These are phyloP conservation scores for Globisporangium okanoganense DNA, from an alignment of 352 stramenopile species.

Conservation along the genomic window DNA sequence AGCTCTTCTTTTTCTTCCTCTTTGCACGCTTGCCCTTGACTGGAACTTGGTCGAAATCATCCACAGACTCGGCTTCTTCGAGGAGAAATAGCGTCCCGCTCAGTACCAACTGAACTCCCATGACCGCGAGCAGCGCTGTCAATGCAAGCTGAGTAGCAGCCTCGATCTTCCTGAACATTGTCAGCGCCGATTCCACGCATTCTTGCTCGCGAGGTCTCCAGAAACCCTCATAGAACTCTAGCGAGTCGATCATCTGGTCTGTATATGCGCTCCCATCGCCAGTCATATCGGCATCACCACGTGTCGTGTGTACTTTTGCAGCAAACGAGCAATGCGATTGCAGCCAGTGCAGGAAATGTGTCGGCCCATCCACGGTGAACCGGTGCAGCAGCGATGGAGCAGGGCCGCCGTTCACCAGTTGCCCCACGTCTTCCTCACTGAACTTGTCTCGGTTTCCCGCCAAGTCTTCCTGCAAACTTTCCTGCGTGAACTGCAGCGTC, in stretches of 20 bases:
- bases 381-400: constrained; percentile 41
- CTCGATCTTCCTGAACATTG: constrained; percentile 3
- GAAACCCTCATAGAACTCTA: constrained; percentile 34
- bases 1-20: not conserved
- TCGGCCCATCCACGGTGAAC: constrained; percentile 44
- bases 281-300: not conserved
- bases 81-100: constrained; percentile 6
- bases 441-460: constrained; percentile 9
- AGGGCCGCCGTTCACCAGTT: constrained; percentile 37
- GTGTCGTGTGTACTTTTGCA: not conserved
- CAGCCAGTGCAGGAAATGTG: constrained; percentile 42
- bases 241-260: constrained; percentile 15
- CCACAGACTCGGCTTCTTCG: constrained; percentile 1
- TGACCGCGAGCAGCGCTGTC: constrained; percentile 3
- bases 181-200: constrained; percentile 11
- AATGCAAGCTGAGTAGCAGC: not conserved
- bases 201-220: constrained; percentile 6
- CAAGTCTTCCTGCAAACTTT: constrained; percentile 17
- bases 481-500: constrained; percentile 29
- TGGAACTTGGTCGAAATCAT: not conserved
- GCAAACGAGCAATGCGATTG: constrained; percentile 18
- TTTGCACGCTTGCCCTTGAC: not conserved
- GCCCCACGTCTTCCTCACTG: constrained; percentile 16
- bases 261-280: not conserved
- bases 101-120: constrained; percentile 9